Percentiles rank a stretch among this genome's conserved stretches.
Evolutionary conservation across 2,329 filamentous ascomycete genomes (phyloP).

Genomic region (Apiospora phragmitis): DNA sequence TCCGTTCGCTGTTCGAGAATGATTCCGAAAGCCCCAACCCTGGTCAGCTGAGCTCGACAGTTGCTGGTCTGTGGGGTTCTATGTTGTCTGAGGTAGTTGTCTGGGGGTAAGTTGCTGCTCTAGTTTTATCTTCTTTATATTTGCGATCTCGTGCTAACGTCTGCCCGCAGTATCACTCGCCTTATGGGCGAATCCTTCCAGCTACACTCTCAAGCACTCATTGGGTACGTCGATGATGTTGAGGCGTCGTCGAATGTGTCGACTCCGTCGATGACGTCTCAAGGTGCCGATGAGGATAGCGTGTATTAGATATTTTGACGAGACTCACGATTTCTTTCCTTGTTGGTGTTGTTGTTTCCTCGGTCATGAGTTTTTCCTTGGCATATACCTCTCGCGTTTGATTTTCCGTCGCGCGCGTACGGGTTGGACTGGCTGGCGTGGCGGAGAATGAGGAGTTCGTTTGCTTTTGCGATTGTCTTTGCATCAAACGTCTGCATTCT

Average conservation of each 20-base stretch:
- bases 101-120: slow-evolving; percentile 79
- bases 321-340: slow-evolving; percentile 51
- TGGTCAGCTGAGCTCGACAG: slow-evolving; percentile 82
- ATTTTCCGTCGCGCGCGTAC: slow-evolving; percentile 27
- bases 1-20: slow-evolving; percentile 87
- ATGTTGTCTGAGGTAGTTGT: slow-evolving; percentile 99
- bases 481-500: slow-evolving; percentile 36
- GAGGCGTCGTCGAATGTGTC: slow-evolving; percentile 69
- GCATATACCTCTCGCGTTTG: slow-evolving; percentile 46
- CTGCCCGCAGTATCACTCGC: slow-evolving; percentile 70
- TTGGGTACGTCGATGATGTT: slow-evolving; percentile 88
- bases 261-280: slow-evolving; percentile 71
- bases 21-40: slow-evolving; percentile 82
- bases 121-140: neutral
- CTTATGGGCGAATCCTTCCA: slow-evolving; percentile 99
- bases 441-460: slow-evolving; percentile 29
- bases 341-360: slow-evolving; percentile 32
- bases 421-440: slow-evolving; percentile 29
- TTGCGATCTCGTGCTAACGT: neutral
- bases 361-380: slow-evolving; percentile 39
- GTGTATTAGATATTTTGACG: slow-evolving; percentile 61
- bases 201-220: slow-evolving; percentile 89
- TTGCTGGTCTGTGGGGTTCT: slow-evolving; percentile 92
- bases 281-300: slow-evolving; percentile 70
- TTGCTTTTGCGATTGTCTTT: slow-evolving; percentile 30